phyloP scores from a whole-genome alignment of 805 yeast species.

The Metschnikowia anglica region DNA sequence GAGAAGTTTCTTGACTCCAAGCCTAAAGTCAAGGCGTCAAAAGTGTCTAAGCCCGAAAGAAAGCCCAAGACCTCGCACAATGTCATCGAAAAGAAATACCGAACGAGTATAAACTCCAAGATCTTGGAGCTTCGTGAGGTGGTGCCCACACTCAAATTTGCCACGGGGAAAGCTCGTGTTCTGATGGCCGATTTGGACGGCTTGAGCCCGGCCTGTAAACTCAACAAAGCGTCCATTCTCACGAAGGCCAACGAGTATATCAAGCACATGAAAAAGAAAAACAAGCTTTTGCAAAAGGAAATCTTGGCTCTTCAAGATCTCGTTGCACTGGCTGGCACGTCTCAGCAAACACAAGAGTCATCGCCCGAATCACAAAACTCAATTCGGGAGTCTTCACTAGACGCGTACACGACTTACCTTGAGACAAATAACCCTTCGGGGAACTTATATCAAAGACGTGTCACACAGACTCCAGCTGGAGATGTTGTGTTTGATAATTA shows the following conservation, averaged over 20 bases:
- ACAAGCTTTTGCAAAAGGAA: slow-evolving; percentile 52
- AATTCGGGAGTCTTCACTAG: background rate
- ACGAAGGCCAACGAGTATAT: slow-evolving; percentile 78
- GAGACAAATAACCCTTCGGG: background rate
- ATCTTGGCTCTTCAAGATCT: slow-evolving; percentile 34
- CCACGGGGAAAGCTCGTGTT: slow-evolving; percentile 37
- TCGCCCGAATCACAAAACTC: background rate
- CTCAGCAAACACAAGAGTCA: background rate
- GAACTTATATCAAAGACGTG: slow-evolving; percentile 6
- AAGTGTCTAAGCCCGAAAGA: slow-evolving; percentile 44
- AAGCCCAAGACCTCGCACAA: slow-evolving; percentile 64
- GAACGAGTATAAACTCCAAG: slow-evolving; percentile 73
- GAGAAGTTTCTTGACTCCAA: background rate
- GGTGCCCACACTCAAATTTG: slow-evolving; percentile 73
- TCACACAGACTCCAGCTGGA: background rate
- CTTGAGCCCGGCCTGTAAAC: slow-evolving; percentile 68
- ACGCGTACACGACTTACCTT: background rate
- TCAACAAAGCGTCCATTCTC: slow-evolving; percentile 75
- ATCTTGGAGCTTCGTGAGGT: slow-evolving; percentile 69
- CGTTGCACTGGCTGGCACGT: slow-evolving; percentile 21
- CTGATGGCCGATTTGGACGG: slow-evolving; percentile 59
- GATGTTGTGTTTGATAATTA: background rate
- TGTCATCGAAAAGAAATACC: slow-evolving; percentile 76
- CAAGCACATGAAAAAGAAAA: slow-evolving; percentile 65
- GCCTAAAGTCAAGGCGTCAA: slow-evolving; percentile 14